A percentile compares a stretch with the other conserved stretches of the same genome.
phyloP scores from a whole-genome alignment of 139 green algal species.

The Micromonas commoda region DNA sequence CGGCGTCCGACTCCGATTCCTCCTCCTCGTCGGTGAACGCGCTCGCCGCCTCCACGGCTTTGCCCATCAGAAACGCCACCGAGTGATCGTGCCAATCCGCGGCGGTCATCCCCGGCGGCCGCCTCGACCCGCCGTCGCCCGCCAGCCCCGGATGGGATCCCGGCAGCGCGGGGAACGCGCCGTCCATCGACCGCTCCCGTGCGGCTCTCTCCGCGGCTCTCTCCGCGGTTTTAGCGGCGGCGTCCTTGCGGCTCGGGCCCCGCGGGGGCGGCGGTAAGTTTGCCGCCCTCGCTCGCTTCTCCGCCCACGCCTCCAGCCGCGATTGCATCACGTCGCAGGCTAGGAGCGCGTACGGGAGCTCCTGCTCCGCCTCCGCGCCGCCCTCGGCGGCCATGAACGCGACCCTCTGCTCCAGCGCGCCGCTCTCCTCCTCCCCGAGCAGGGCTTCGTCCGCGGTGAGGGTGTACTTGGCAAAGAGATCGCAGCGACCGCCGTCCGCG shows the following conservation, averaged over 20 bases:
- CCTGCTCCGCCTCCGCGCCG: not conserved
- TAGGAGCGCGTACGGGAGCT: not conserved
- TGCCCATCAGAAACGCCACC: not conserved
- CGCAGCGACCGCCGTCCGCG: constrained; percentile 27
- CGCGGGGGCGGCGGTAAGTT: not conserved
- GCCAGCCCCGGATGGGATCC: too few species aligned
- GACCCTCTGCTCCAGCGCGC: not conserved
- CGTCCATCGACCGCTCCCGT: not conserved
- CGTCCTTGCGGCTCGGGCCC: not conserved
- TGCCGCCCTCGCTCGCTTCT: not conserved
- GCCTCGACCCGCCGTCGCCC: too few species aligned
- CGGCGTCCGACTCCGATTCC: not conserved
- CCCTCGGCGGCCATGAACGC: not conserved
- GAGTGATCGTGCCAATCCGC: not conserved
- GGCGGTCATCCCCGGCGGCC: too few species aligned
- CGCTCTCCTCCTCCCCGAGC: constrained; percentile 1
- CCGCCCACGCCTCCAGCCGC: not conserved
- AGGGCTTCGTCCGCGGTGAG: constrained; percentile 34
- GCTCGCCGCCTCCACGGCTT: not conserved
- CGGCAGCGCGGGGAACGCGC: not conserved
- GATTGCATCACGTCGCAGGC: not conserved
- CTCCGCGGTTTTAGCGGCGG: not conserved
- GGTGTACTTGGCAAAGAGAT: constrained; percentile 73
- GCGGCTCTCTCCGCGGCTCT: not conserved
- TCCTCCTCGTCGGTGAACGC: constrained; percentile 22